Evolutionary conservation across 768 basidiomycete species (phyloP).

Genomic region (Boletus sp.): DNA sequence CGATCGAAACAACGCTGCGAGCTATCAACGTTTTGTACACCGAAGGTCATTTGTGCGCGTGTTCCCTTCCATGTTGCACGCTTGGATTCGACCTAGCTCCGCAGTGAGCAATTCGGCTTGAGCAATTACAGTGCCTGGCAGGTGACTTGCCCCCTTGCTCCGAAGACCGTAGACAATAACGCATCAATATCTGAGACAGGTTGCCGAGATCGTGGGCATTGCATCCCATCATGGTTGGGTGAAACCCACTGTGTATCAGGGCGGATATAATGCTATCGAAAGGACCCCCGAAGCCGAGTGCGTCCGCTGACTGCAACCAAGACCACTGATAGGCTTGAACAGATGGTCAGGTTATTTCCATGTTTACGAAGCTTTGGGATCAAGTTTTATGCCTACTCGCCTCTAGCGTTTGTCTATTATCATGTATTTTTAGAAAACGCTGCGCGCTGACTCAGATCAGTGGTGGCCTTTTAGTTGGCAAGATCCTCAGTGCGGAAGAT

Average conservation of each 20-base stretch:
- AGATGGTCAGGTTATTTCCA: constrained; percentile 33
- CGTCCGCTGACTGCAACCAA: neutral
- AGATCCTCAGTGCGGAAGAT: constrained; percentile 9
- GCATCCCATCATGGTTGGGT: constrained; percentile 46
- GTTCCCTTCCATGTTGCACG: neutral
- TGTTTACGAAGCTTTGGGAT: constrained; percentile 42
- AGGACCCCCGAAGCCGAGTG: constrained; percentile 38
- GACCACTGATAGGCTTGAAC: neutral
- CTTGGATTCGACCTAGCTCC: neutral
- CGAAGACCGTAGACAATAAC: neutral
- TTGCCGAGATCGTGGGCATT: constrained; percentile 46
- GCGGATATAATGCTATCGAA: constrained; percentile 45
- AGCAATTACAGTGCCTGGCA: constrained; percentile 35
- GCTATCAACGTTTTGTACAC: constrained; percentile 47
- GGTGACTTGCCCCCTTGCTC: constrained; percentile 6
- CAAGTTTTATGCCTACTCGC: constrained; percentile 33
- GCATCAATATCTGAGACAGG: constrained; percentile 17
- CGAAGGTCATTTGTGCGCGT: constrained; percentile 49
- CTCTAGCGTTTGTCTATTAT: constrained; percentile 9
- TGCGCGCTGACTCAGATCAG: neutral
- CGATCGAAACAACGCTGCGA: constrained; percentile 45
- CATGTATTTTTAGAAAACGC: neutral
- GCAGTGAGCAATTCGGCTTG: constrained; percentile 14
- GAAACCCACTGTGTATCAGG: constrained; percentile 50
- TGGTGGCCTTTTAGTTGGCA: constrained; percentile 15